A percentile compares a stretch with the other conserved stretches of the same genome.
phyloP scores from a whole-genome alignment of 2,329 filamentous ascomycete species.

The Byssothecium circinans region DNA sequence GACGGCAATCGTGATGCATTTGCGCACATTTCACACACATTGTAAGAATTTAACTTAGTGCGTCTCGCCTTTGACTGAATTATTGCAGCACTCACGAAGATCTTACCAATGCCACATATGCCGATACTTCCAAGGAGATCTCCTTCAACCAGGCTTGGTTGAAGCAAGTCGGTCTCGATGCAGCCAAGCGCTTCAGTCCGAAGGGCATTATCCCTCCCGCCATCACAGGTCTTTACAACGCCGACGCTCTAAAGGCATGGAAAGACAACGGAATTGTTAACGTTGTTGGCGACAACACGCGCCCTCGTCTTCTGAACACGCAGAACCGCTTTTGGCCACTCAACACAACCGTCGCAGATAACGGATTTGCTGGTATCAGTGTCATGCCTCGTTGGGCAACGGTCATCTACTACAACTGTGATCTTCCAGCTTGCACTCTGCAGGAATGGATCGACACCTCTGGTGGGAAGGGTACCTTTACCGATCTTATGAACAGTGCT shows the following conservation, averaged over 20 bases:
- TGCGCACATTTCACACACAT: conserved; percentile 64
- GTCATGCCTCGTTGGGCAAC: conserved; percentile 64
- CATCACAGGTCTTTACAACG: conserved; percentile 66
- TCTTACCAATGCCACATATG: conserved; percentile 62
- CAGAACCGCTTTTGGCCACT: conserved; percentile 59
- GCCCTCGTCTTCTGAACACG: conserved; percentile 56
- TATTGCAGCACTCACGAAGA: conserved; percentile 53
- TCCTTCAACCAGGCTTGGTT: conserved; percentile 64
- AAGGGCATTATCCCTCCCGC: conserved; percentile 64
- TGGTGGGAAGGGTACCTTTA: conserved; percentile 56
- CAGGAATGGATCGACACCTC: conserved; percentile 65
- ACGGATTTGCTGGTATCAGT: conserved; percentile 59
- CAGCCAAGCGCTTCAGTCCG: conserved; percentile 52
- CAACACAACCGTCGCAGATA: conserved; percentile 53
- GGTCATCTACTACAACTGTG: conserved; percentile 67
- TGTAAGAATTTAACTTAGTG: conserved; percentile 33
- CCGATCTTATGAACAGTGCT: conserved; percentile 55
- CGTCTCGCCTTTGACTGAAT: conserved; percentile 4
- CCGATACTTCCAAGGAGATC: conserved; percentile 60
- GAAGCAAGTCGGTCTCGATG: conserved; percentile 54
- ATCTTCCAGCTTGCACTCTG: conserved; percentile 58
- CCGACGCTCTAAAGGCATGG: conserved; percentile 63
- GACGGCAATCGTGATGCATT: conserved; percentile 56
- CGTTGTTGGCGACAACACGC: conserved; percentile 66
- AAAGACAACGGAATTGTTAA: conserved; percentile 60